phyloP scores from a whole-genome alignment of 768 basidiomycete species.

The Russula griseocarnosa region DNA sequence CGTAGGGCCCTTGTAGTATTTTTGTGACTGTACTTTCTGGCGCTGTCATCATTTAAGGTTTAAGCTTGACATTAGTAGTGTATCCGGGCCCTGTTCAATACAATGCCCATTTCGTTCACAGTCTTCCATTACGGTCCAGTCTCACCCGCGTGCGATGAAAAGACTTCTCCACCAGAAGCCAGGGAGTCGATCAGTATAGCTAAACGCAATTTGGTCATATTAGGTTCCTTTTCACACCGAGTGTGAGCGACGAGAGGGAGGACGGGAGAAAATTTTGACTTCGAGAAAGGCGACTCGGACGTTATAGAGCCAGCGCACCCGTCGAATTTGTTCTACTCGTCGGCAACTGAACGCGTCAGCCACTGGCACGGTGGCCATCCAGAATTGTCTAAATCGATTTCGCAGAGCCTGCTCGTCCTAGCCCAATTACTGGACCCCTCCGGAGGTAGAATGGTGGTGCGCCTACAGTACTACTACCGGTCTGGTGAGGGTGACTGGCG shows the following conservation, averaged over 20 bases:
- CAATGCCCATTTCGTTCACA: constrained; percentile 71
- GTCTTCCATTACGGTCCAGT: constrained; percentile 26
- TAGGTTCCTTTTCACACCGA: constrained; percentile 50
- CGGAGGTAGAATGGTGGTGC: constrained; percentile 55
- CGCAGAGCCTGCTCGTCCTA: constrained; percentile 59
- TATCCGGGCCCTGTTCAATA: constrained; percentile 40
- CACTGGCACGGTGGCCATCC: constrained; percentile 61
- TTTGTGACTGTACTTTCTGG: too few relatives aligned
- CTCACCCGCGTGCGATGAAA: constrained; percentile 38
- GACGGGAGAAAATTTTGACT: constrained; percentile 13
- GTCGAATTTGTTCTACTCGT: constrained; percentile 81
- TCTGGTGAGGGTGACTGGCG: constrained; percentile 32
- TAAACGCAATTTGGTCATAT: constrained; percentile 62
- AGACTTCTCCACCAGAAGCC: constrained; percentile 73
- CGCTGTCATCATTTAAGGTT: too few relatives aligned
- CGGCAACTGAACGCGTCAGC: constrained; percentile 78
- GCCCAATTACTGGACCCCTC: too few relatives aligned
- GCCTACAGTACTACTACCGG: too few relatives aligned
- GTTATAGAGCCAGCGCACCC: constrained; percentile 44
- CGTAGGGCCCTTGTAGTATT: not conserved
- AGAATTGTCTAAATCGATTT: constrained; percentile 70
- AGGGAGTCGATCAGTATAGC: constrained; percentile 80
- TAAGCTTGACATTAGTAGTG: too few relatives aligned
- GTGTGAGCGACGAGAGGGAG: constrained; percentile 18
- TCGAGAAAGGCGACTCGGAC: not conserved